A percentile compares a stretch with the other conserved stretches of the same genome.
Conservation (phyloP, 2,329 filamentous ascomycete genomes). For the Fusarium staphyleae region DNA sequence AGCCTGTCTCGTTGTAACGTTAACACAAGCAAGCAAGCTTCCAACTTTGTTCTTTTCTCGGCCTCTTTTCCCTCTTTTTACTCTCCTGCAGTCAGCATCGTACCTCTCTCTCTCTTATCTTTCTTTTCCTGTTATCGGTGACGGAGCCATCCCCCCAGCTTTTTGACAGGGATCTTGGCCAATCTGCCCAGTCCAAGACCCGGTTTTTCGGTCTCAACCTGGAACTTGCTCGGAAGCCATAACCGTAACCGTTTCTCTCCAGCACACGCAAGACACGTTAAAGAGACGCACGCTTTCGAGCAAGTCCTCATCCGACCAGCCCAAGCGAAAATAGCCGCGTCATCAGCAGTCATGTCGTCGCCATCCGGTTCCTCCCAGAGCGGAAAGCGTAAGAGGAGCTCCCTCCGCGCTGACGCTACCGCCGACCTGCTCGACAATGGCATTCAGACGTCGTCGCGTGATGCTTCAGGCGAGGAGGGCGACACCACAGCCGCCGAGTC, state of each 20-base stretch:
- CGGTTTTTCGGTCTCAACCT: conserved; percentile 36
- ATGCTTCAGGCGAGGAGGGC: conserved; percentile 83
- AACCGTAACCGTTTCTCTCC: conserved; percentile 30
- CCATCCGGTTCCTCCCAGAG: conserved; percentile 60
- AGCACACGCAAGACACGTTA: conserved; percentile 12
- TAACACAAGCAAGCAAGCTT: too few relatives aligned
- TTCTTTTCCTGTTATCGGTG: not conserved
- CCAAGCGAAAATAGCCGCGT: conserved; percentile 28
- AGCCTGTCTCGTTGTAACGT: not conserved
- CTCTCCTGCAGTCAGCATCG: not conserved
- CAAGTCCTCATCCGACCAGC: conserved; percentile 24
- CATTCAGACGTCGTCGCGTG: conserved; percentile 75
- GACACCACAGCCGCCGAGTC: conserved; percentile 74
- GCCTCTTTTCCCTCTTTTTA: not conserved
- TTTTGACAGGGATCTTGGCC: conserved; percentile 26
- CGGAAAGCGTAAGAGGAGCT: conserved; percentile 83
- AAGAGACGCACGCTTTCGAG: conserved; percentile 2
- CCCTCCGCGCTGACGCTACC: conserved; percentile 58
- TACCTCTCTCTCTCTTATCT: not conserved
- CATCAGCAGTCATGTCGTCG: conserved; percentile 25
- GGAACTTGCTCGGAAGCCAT: conserved; percentile 29
- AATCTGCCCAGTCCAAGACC: conserved; percentile 22
- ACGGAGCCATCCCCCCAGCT: conserved; percentile 17
- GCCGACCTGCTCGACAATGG: conserved; percentile 58
- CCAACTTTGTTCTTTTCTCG: not conserved